Base-by-base conservation (phyloP, 306 rosid genomes). In the Benincasa hispida region DNA sequence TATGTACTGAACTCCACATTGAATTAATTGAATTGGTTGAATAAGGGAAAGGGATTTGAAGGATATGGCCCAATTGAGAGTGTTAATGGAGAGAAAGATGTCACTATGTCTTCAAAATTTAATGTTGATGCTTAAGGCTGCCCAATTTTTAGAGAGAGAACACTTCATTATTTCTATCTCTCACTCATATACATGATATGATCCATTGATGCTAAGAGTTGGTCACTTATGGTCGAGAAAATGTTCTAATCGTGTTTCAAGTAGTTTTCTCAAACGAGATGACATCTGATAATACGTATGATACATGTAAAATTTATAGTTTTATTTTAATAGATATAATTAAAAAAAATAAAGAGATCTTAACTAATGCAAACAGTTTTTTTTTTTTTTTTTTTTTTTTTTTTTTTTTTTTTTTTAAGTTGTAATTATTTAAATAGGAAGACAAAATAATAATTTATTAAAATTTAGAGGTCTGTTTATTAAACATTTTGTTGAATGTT, bases 1-100 rank as follows among this genome's bases (percentile, higher is more conserved):
- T 39, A 12, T 66, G 32, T 66, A 67, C 34, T 21, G 32, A 67
- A 67, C 19, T 51, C 48, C 72, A 66, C 50, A 12, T 66, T 37
- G 10, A 66, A 66, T 66, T 66, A 39, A 21, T 66, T 66, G 73
- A 66, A 66, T 66, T 60, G 17, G 67, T 60, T 60, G 67, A 35
- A 65, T 5, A 17, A 35, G 72, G 28, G 50, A n/a, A n/a, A 65
- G 4, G 28, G 73, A 21, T 63, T 35, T 35, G 51, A 66, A 21
- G 10, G 19, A 3, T 19, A 19, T 39, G 74, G n/a, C 74, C 74
- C 74, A 67, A 19, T 67, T 19, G 19, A 62, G 24, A 17, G 13
- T 21, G 39, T 62, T 62, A 2, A 62, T 32, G 21, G 4, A 17
- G 8, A 67, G 53, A 41, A 30, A 67, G 25, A 67, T 10, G 54